Conservation (phyloP, 2,329 filamentous ascomycete species). For the Colletotrichum musae region DNA sequence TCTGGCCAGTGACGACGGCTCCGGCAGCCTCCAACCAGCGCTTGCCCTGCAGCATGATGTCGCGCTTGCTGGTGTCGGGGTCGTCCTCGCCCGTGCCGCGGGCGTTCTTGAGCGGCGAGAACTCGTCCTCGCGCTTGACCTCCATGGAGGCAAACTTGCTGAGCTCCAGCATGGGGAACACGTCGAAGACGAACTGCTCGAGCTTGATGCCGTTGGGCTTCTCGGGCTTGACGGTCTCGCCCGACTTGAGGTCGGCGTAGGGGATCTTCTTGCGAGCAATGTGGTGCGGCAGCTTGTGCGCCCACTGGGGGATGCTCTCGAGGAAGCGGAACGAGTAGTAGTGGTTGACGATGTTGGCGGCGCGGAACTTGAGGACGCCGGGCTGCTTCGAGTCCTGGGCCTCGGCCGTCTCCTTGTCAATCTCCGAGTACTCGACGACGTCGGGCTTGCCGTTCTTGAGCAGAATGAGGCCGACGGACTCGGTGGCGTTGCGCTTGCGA, state of each 20-base stretch:
- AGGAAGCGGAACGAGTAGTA: constrained; percentile 98
- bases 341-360: constrained; percentile 99
- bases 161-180: constrained; percentile 90
- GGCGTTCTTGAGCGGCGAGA: constrained; percentile 95
- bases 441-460: constrained; percentile 96
- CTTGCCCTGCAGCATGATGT: constrained; percentile 91
- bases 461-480: constrained; percentile 94
- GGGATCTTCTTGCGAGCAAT: constrained; percentile 99
- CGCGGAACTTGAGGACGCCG: constrained; percentile 92
- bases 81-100: constrained; percentile 91
- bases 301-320: constrained; percentile 89
- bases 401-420: constrained; percentile 89
- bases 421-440: constrained; percentile 99
- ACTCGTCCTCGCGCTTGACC: constrained; percentile 96
- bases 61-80: constrained; percentile 89
- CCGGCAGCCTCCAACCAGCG: constrained; percentile 88
- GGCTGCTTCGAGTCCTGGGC: constrained; percentile 87
- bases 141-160: constrained; percentile 96
- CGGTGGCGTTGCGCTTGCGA: constrained; percentile 95
- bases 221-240: constrained; percentile 88
- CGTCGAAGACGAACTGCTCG: constrained; percentile 99
- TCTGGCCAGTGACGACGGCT: constrained; percentile 78
- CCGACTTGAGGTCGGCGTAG: constrained; percentile 80
- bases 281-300: constrained; percentile 90
- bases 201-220: constrained; percentile 99